phyloP scores from a whole-genome alignment of 331 rosid species.

The Malus hybrid region DNA sequence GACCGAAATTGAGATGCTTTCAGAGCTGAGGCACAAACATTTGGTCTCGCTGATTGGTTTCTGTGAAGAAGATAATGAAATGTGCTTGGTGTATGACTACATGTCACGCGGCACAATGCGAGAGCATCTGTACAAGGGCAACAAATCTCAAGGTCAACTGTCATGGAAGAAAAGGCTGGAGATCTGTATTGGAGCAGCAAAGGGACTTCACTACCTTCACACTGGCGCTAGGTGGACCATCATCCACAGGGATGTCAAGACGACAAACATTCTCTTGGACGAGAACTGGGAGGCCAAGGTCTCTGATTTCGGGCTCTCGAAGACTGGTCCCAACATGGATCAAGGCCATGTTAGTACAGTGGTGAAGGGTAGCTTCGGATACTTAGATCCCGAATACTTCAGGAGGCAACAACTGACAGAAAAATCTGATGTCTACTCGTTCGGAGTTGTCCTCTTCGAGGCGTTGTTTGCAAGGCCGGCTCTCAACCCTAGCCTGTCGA shows the following conservation, averaged over 20 bases:
- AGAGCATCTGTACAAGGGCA: slow-evolving; percentile 81
- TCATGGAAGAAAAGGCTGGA: slow-evolving; percentile 92
- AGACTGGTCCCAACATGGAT: slow-evolving; percentile 77
- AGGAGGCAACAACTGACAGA: slow-evolving; percentile 87
- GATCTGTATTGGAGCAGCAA: slow-evolving; percentile 93
- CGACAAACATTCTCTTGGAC: slow-evolving; percentile 89
- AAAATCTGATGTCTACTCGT: slow-evolving; percentile 87
- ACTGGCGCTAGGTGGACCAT: slow-evolving; percentile 91
- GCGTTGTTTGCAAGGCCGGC: slow-evolving; percentile 80
- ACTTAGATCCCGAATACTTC: slow-evolving; percentile 92
- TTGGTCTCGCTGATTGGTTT: slow-evolving; percentile 86
- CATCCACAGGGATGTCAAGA: slow-evolving; percentile 92
- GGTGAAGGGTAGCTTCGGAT: slow-evolving; percentile 95
- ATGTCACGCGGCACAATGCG: slow-evolving; percentile 79
- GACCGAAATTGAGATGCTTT: slow-evolving; percentile 95
- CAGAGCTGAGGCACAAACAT: slow-evolving; percentile 91
- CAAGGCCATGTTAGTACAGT: slow-evolving; percentile 87
- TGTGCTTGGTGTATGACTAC: slow-evolving; percentile 89
- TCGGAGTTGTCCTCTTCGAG: slow-evolving; percentile 91
- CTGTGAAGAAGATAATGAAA: slow-evolving; percentile 81
- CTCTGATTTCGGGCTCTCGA: slow-evolving; percentile 91
- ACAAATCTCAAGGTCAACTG: slow-evolving; percentile 39
- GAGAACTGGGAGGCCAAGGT: slow-evolving; percentile 89
- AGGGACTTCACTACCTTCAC: slow-evolving; percentile 97
- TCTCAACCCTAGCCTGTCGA: slow-evolving; percentile 63